phyloP scores from a whole-genome alignment of 352 stramenopile species.

The Globisporangium splendens region DNA sequence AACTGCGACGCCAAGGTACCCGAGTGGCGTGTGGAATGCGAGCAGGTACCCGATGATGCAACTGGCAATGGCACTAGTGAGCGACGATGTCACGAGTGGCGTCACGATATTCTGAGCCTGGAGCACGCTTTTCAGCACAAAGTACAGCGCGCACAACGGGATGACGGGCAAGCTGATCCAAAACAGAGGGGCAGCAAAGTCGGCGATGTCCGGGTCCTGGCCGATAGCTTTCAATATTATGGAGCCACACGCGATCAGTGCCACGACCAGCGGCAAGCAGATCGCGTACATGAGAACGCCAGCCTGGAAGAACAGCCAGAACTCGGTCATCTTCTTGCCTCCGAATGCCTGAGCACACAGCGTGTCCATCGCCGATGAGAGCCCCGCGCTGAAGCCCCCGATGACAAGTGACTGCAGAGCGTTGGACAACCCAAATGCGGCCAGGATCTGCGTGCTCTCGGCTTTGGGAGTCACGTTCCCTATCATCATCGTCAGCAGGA shows the following conservation, averaged over 20 bases:
- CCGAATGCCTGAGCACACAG: constrained; percentile 65
- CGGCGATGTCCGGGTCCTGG: constrained; percentile 47
- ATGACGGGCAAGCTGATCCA: constrained; percentile 27
- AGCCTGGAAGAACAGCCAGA: constrained; percentile 65
- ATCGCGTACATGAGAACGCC: constrained; percentile 33
- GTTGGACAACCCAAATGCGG: constrained; percentile 45
- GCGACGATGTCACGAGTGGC: constrained; percentile 36
- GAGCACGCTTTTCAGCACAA: constrained; percentile 42
- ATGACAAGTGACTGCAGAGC: constrained; percentile 55
- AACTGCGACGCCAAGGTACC: constrained; percentile 52
- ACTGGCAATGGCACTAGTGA: constrained; percentile 32
- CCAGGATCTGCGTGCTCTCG: constrained; percentile 50
- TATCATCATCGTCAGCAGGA: constrained; percentile 55
- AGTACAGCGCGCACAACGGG: constrained; percentile 44
- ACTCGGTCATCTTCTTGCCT: constrained; percentile 41
- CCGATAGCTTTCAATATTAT: constrained; percentile 42
- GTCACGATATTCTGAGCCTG: constrained; percentile 63
- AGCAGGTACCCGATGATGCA: constrained; percentile 41
- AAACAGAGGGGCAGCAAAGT: constrained; percentile 35
- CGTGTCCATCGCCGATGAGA: constrained; percentile 56
- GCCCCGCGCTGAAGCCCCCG: constrained; percentile 38
- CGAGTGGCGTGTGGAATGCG: constrained; percentile 46
- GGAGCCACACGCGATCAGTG: constrained; percentile 37
- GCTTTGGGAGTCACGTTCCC: constrained; percentile 38
- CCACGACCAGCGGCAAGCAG: constrained; percentile 33